Percentiles rank a stretch among this genome's conserved stretches.
phyloP scores from a whole-genome alignment of 768 basidiomycete genomes.

The Rhodosporidiobolus odoratus region DNA sequence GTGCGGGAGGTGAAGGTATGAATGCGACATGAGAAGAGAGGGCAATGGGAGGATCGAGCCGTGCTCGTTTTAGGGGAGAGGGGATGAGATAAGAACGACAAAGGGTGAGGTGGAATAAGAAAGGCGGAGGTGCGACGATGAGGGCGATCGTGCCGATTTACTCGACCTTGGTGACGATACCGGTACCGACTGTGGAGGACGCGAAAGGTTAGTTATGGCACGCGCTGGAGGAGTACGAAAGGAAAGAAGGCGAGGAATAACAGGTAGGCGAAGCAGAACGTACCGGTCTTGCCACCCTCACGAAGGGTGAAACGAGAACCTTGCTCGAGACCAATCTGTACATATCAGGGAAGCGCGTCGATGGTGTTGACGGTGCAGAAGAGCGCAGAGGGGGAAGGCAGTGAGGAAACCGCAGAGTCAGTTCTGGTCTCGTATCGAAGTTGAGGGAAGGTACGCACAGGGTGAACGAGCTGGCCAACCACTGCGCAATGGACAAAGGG shows the following conservation, averaged over 20 bases:
- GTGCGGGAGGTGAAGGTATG: no score
- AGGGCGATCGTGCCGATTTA: constrained; percentile 14
- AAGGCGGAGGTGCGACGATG: constrained; percentile 60
- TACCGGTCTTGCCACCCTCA: constrained; percentile 79
- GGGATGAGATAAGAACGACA: constrained; percentile 42
- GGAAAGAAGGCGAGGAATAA: background rate
- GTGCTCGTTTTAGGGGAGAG: background rate
- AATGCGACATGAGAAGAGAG: no score
- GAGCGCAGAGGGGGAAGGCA: background rate
- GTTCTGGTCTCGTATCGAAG: background rate
- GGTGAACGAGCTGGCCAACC: constrained; percentile 71
- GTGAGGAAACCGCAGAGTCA: background rate
- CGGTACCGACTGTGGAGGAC: constrained; percentile 69
- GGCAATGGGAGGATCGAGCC: background rate
- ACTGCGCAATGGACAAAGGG: constrained; percentile 47
- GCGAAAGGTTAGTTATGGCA: background rate
- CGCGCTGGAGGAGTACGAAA: background rate
- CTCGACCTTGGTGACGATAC: constrained; percentile 57
- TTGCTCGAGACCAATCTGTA: constrained; percentile 66
- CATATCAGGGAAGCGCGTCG: background rate
- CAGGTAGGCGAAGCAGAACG: constrained; percentile 42
- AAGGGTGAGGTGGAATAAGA: constrained; percentile 83
- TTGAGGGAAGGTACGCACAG: constrained; percentile 46
- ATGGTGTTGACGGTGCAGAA: no score
- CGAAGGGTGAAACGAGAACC: constrained; percentile 50